phyloP scores from a whole-genome alignment of 2,329 filamentous ascomycete genomes.

The Stylonectria norvegica region DNA sequence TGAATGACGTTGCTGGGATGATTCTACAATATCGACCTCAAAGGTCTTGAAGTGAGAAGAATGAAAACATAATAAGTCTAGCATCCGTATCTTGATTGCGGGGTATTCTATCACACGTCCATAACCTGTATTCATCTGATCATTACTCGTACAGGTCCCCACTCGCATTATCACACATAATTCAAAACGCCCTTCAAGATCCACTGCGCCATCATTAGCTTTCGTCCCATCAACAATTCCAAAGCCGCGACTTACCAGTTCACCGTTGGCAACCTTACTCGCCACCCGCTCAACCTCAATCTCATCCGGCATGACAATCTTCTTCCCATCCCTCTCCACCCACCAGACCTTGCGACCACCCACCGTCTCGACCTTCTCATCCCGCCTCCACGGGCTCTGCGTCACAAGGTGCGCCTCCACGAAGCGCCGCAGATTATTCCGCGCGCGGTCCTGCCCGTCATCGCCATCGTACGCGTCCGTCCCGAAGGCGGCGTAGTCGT shows the following conservation, averaged over 20 bases:
- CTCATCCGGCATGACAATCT: constrained; percentile 73
- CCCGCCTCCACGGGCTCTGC: constrained; percentile 69
- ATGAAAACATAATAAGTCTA: too few relatives aligned
- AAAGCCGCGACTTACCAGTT: constrained; percentile 54
- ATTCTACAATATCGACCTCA: too few relatives aligned
- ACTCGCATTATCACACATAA: constrained; percentile 28
- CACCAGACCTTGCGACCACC: constrained; percentile 72
- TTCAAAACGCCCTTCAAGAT: constrained; percentile 56
- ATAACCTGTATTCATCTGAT: constrained; percentile 10
- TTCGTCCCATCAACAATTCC: not conserved
- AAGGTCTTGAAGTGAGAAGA: too few relatives aligned
- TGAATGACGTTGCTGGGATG: too few relatives aligned
- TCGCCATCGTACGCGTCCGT: constrained; percentile 71
- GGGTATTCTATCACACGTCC: too few relatives aligned
- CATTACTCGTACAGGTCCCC: constrained; percentile 6
- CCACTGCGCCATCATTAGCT: constrained; percentile 50
- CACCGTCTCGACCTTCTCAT: constrained; percentile 62
- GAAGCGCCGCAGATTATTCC: constrained; percentile 72
- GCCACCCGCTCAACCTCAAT: constrained; percentile 74
- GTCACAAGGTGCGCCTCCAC: constrained; percentile 82
- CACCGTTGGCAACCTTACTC: constrained; percentile 78
- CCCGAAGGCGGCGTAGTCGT: constrained; percentile 67
- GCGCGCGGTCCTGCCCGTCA: constrained; percentile 72
- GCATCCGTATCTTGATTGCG: too few relatives aligned
- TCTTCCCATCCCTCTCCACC: constrained; percentile 66